Evolutionary conservation across 768 basidiomycete genomes (phyloP).

Genomic region (Russula ochroleuca): DNA sequence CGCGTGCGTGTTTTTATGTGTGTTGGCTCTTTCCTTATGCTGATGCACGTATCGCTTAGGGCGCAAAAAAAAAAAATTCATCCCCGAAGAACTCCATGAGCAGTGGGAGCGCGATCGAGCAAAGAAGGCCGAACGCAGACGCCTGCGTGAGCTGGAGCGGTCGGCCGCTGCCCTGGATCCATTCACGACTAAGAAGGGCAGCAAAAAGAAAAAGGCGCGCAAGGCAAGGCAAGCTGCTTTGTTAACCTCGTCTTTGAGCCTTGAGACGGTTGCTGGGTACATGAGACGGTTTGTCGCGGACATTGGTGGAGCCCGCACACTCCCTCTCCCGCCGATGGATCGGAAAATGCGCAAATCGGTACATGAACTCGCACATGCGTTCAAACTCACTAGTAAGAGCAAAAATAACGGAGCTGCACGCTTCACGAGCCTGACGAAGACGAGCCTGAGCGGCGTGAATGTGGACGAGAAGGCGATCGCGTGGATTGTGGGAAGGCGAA

Average conservation of each 20-base stretch:
- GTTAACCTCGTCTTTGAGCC: constrained; percentile 44
- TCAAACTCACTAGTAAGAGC: constrained; percentile 73
- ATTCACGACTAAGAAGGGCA: constrained; percentile 54
- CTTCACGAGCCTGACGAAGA: constrained; percentile 77
- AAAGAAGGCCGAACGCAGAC: constrained; percentile 77
- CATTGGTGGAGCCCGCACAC: constrained; percentile 44
- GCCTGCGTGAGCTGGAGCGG: constrained; percentile 52
- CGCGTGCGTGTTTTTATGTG: constrained; percentile 45
- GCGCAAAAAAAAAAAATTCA: constrained; percentile 45
- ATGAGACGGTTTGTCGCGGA: constrained; percentile 63
- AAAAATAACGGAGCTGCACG: constrained; percentile 63
- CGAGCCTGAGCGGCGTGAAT: constrained; percentile 48
- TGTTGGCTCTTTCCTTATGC: neutral
- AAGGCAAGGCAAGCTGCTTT: constrained; percentile 63
- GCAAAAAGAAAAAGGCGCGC: constrained; percentile 62
- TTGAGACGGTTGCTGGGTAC: constrained; percentile 54
- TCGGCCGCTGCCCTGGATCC: constrained; percentile 60
- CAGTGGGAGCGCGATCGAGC: constrained; percentile 80
- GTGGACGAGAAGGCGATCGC: constrained; percentile 61
- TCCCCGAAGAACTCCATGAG: constrained; percentile 54
- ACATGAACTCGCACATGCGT: constrained; percentile 77
- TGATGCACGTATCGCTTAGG: constrained; percentile 30
- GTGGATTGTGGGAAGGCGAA: constrained; percentile 36
- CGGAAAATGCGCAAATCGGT: constrained; percentile 66
- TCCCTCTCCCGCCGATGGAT: constrained; percentile 76